A percentile compares a stretch with the other conserved stretches of the same genome.
Evolutionary conservation across 371 early-diverging fungal genomes (phyloP).

Genomic region (Coemansia sp.): DNA sequence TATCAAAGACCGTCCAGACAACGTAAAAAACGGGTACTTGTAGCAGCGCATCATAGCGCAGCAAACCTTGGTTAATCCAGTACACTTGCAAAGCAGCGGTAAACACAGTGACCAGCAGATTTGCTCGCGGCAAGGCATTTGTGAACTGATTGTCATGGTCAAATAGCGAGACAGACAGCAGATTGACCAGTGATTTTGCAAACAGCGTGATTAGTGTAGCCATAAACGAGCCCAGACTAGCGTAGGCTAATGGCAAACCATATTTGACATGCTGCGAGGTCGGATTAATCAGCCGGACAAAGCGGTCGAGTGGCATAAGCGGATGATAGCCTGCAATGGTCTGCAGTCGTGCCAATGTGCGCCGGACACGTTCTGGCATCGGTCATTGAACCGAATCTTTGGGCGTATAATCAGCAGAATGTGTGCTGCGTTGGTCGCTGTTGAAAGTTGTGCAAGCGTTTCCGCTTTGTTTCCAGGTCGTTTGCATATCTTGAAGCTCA

Average conservation of each 20-base stretch:
- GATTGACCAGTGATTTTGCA: slow-evolving; percentile 79
- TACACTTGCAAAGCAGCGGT: slow-evolving; percentile 81
- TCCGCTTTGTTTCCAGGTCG: too few species aligned
- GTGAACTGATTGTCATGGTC: slow-evolving; percentile 76
- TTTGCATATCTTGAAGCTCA: too few species aligned
- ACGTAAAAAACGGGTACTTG: slow-evolving; percentile 86
- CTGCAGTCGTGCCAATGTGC: too few species aligned
- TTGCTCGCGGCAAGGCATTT: slow-evolving; percentile 63
- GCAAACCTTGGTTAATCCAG: slow-evolving; percentile 80
- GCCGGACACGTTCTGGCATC: too few species aligned
- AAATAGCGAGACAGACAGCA: slow-evolving; percentile 65
- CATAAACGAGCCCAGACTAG: slow-evolving; percentile 72
- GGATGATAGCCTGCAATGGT: neutral
- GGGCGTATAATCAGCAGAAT: too few species aligned
- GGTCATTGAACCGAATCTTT: too few species aligned
- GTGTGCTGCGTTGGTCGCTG: too few species aligned
- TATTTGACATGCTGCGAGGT: slow-evolving; percentile 41
- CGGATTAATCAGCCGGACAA: slow-evolving; percentile 39
- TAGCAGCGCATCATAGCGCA: slow-evolving; percentile 81
- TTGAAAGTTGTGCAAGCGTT: too few species aligned
- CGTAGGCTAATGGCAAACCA: slow-evolving; percentile 65
- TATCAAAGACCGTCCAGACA: slow-evolving; percentile 72
- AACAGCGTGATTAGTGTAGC: slow-evolving; percentile 81
- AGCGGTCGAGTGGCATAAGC: neutral
- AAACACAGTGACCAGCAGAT: slow-evolving; percentile 64